phyloP scores from a whole-genome alignment of 176 grass and related monocot genomes.

The Oryza longistaminata region DNA sequence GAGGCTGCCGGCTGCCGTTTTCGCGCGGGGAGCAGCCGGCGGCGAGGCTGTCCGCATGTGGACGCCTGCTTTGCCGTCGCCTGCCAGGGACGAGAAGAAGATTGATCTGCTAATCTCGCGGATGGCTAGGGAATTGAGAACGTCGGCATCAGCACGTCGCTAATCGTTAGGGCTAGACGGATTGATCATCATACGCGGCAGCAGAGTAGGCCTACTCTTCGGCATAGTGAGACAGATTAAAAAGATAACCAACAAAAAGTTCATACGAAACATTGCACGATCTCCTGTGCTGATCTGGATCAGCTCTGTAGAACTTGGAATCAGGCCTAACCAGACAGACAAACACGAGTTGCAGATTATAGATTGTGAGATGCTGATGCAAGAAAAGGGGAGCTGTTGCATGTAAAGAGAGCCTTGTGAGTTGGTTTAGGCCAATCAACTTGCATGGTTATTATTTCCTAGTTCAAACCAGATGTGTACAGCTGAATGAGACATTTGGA shows the following conservation, averaged over 20 bases:
- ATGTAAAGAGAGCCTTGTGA: conserved; percentile 25
- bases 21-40: no score
- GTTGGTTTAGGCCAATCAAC: conserved; percentile 16
- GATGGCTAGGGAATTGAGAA: no score
- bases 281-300: not conserved
- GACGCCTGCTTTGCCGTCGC: no score
- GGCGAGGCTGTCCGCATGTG: no score
- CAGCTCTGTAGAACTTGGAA: not conserved
- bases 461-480: not conserved
- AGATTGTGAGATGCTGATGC: conserved; percentile 27
- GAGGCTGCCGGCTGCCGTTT: no score
- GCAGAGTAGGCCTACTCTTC: no score
- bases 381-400: not conserved
- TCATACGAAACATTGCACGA: conserved; percentile 16
- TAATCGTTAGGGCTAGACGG: no score
- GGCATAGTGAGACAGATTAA: not conserved
- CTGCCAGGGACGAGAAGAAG: no score
- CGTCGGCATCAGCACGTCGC: no score
- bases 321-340: not conserved
- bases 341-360: not conserved
- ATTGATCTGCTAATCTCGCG: no score
- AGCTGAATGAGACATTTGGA: conserved; percentile 11
- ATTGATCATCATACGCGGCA: no score
- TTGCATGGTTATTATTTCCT: not conserved
- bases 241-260: not conserved